Evolutionary conservation across 2,329 filamentous ascomycete species (phyloP), one percentile per base, ranked within the genome.

Genomic region (Aspergillus eucalypticola): DNA sequence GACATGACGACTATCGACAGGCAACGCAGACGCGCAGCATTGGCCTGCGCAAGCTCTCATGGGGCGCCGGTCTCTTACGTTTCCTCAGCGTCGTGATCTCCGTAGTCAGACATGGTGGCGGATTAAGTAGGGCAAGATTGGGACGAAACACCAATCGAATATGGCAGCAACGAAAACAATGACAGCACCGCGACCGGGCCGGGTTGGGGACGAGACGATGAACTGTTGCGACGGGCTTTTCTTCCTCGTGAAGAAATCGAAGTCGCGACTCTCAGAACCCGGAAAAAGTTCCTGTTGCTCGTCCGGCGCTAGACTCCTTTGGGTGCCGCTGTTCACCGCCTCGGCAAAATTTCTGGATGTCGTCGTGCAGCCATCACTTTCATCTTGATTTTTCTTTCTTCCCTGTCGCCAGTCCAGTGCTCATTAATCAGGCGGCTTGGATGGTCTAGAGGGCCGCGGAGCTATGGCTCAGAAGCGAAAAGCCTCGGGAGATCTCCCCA

Each of bases 91-190:
- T 86, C 86, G 68, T 89, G 85, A 71, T 88, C 86, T 68, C 87
- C 88, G 79, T 88, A 88, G 79, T 91, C 89, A 77, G 89, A 92
- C 89, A 92, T 91, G 52, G 61, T 74, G 71, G 55, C 59, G 60
- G 51, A 49, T 63, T 21, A 63, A 60, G 54, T 59, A 44, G 51
- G 60, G 50, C 51, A 53, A 55, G 60, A 54, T 58, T 29, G 58
- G 64, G 55, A 63, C 62, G 35, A 49, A 63, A 49, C 63, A 44
- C 32, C 32, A 13, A 10, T 44, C 6, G 8, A 13, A 13, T 21
- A 44, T 15, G 27, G 49, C 54, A 63, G 46, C 59, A 61, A 53
- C 46, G 49, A 65, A 60, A 32, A 60, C 44, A 62, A 49, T 48
- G 39, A 15, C 42, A 61, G 54, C 49, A 59, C 50, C 49, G 44